A percentile compares a stretch with the other conserved stretches of the same genome.
These are phyloP conservation scores for Xylaria bambusicola DNA, from an alignment of 495 filamentous ascomycete species.

Conservation along the genomic window DNA sequence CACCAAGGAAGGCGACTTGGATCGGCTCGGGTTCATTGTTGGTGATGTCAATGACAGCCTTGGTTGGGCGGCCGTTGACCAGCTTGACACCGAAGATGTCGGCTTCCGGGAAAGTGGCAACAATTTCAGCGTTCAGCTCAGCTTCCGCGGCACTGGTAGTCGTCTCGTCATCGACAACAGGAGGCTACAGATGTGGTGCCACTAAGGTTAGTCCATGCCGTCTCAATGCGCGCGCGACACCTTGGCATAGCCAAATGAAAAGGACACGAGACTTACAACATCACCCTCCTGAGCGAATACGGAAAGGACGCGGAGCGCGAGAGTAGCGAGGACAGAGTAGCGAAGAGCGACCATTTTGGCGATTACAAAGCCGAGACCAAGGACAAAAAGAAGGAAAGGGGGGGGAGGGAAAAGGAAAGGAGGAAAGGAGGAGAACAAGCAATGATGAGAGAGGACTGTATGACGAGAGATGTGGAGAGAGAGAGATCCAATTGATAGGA, in stretches of 20 bases:
- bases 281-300: constrained; percentile 59
- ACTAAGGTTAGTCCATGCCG: constrained; percentile 16
- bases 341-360: constrained; percentile 71
- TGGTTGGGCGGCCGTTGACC: constrained; percentile 87
- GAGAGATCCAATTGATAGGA: constrained; percentile 13
- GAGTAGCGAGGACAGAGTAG: constrained; percentile 68
- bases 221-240: constrained; percentile 10
- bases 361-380: constrained; percentile 21
- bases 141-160: constrained; percentile 51
- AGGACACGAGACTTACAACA: constrained; percentile 50
- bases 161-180: constrained; percentile 30
- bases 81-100: constrained; percentile 93
- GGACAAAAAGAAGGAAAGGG: constrained; percentile 19
- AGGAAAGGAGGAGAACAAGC: constrained; percentile 18
- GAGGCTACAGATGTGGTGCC: constrained; percentile 15
- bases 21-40: constrained; percentile 83
- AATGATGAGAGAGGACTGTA: neutral
- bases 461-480: constrained; percentile 16
- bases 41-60: constrained; percentile 74
- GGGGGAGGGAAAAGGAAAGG: constrained; percentile 20
- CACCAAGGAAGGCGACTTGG: constrained; percentile 74
- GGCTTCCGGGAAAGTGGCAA: constrained; percentile 79
- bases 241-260: constrained; percentile 5
- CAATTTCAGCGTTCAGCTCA: constrained; percentile 71
- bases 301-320: constrained; percentile 67